Base-by-base conservation (phyloP, 345 rosid genomes). In the Moricandia arvensis region DNA sequence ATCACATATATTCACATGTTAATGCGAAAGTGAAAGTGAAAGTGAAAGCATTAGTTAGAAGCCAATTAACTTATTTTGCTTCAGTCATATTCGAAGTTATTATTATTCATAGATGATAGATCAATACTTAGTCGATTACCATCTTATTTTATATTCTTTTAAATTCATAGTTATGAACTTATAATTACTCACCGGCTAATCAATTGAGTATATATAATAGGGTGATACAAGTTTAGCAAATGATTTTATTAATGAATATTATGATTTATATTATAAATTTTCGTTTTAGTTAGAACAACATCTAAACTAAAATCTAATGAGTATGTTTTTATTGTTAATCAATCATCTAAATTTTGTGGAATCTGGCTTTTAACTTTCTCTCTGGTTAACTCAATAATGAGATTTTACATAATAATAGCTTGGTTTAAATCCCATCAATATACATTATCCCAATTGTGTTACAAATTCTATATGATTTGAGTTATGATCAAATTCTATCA, bases 41-140 rank as follows among this genome's bases (percentile, higher is more conserved):
- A 69, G 71, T 30, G 60, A 69, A 69, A 69, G 57, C 65, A 55
- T 55, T 51, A 69, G 59, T 76, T 76, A 1, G 4, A 35, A 62
- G 35, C 79, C 64, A 76, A 69, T 69, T 62, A 62, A n/a, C 47
- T 10, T 4, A 3, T 12, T 24, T 51, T 21, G 18, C 4, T 37
- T 59, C 31, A 3, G 57, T 68, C 43, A 17, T 9, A 37, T 69
- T 62, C 26, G 8, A 29, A 61, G 30, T 69, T 57, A 62, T 60
- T 74, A 12, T 64, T 47, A 5, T n/a, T 63, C 38, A n/a, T 54
- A 53, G 0, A 10, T 26, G 45, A 38, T 11, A 38, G 41, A 37
- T 38, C 49, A 26, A 63, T 37, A 15, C n/a, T 8, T 73, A 54
- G 24, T 74, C 45, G 4, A 16, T 64, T 72, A 51, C 37, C 49